phyloP scores from a whole-genome alignment of 2,329 filamentous ascomycete genomes.

The Cercospora nicotianae region DNA sequence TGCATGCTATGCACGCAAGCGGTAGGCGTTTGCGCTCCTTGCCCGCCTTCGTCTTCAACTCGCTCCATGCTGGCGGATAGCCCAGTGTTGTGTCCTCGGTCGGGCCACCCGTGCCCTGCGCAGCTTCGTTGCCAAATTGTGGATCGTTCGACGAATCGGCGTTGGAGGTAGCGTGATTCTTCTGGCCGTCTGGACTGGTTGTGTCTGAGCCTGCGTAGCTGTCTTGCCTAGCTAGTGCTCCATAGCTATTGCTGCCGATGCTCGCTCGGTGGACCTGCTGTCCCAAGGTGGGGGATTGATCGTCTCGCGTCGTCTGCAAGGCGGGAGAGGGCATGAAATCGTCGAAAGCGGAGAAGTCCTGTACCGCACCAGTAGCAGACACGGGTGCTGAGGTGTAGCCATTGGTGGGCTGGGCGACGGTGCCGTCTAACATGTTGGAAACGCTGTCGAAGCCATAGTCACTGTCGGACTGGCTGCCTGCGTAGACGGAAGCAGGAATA shows the following conservation, averaged over 20 bases:
- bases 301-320: slow-evolving; percentile 15
- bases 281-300: slow-evolving; percentile 22
- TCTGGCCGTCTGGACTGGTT: slow-evolving; percentile 31
- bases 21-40: slow-evolving; percentile 94
- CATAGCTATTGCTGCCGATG: slow-evolving; percentile 34
- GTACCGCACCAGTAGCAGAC: slow-evolving; percentile 14
- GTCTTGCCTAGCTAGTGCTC: slow-evolving; percentile 25
- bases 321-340: slow-evolving; percentile 22
- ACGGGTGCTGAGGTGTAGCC: slow-evolving; percentile 23
- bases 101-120: slow-evolving; percentile 15
- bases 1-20: slow-evolving; percentile 90
- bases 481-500: slow-evolving; percentile 30
- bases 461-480: slow-evolving; percentile 32
- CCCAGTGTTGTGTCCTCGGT: slow-evolving; percentile 18
- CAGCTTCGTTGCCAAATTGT: slow-evolving; percentile 16
- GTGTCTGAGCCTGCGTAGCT: slow-evolving; percentile 35
- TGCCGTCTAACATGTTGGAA: slow-evolving; percentile 26
- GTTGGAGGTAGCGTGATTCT: slow-evolving; percentile 6
- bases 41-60: slow-evolving; percentile 67
- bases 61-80: slow-evolving; percentile 49
- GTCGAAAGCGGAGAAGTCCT: slow-evolving; percentile 24
- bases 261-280: slow-evolving; percentile 35
- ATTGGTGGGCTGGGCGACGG: slow-evolving; percentile 14
- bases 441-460: slow-evolving; percentile 34
- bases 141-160: slow-evolving; percentile 3